Evolutionary conservation across 140 eudicot genomes (phyloP).

Genomic region (Cichorium intybus): DNA sequence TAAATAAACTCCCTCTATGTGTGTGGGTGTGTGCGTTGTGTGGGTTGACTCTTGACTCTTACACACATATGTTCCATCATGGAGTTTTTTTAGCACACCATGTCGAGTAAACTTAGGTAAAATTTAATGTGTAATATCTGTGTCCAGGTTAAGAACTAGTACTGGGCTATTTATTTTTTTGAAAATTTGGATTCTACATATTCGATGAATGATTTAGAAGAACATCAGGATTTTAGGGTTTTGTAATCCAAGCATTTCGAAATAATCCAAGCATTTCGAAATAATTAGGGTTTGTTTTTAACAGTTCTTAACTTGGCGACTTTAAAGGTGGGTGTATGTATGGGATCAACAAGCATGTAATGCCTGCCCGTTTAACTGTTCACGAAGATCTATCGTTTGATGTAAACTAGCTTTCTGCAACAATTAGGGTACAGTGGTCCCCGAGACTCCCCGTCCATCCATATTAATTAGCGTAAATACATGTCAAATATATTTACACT

Average conservation of each 20-base stretch:
- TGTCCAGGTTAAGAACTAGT: too few relatives aligned
- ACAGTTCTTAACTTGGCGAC: not conserved
- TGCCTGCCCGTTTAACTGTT: not conserved
- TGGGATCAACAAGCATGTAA: not conserved
- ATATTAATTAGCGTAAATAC: slow-evolving; percentile 10
- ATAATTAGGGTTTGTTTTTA: not conserved
- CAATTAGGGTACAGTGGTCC: slow-evolving; percentile 39
- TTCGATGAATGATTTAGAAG: not conserved
- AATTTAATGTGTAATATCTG: too few relatives aligned
- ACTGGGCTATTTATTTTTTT: too few relatives aligned
- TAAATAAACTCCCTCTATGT: too few relatives aligned
- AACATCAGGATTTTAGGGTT: not conserved
- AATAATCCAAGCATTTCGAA: not conserved
- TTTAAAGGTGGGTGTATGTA: not conserved
- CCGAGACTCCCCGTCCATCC: not conserved
- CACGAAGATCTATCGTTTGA: not conserved
- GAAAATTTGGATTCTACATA: not conserved
- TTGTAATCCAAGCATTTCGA: not conserved
- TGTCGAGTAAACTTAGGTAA: not conserved
- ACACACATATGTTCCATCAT: too few relatives aligned
- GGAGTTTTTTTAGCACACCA: too few relatives aligned
- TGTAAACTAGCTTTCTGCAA: not conserved
- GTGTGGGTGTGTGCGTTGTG: too few relatives aligned
- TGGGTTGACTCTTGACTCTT: too few relatives aligned
- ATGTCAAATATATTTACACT: slow-evolving; percentile 7